Evolutionary conservation across 192 early-diverging fungal genomes (phyloP).

Genomic region (Umbelopsis isabellina): DNA sequence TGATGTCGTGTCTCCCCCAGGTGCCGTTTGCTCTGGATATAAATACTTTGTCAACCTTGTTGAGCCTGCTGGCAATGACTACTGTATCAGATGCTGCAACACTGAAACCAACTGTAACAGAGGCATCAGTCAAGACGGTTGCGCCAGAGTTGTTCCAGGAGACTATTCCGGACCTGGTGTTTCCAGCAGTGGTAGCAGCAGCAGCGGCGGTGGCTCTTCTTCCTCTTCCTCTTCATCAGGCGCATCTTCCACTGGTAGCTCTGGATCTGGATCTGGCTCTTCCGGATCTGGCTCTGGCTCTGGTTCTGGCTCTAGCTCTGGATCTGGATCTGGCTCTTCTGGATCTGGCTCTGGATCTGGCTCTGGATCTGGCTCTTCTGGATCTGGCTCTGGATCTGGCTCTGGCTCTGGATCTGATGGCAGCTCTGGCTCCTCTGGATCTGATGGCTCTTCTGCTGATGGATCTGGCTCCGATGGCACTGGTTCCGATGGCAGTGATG

Average conservation of each 20-base stretch:
- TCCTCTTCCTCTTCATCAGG: not conserved
- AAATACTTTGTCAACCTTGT: conserved; percentile 56
- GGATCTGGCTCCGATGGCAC: not conserved
- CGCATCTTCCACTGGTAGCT: not conserved
- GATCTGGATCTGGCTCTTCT: not conserved
- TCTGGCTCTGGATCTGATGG: conserved; percentile 1
- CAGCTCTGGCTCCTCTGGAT: not conserved
- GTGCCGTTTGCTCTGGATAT: conserved; percentile 48
- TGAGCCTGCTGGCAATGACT: conserved; percentile 50
- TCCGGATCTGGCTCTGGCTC: conserved; percentile 12
- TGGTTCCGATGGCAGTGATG: not conserved
- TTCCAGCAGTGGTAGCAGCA: conserved; percentile 1
- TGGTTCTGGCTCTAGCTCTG: not conserved
- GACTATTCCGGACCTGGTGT: conserved; percentile 44
- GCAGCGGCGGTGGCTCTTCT: not conserved
- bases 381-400: conserved; percentile 1
- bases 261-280: conserved; percentile 4
- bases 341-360: conserved; percentile 14
- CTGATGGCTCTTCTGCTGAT: not conserved
- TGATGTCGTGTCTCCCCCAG: conserved; percentile 47
- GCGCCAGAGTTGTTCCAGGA: conserved; percentile 46
- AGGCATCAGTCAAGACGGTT: conserved; percentile 48
- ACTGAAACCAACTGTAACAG: conserved; percentile 45
- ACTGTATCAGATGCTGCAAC: conserved; percentile 58
- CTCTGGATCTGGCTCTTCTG: conserved; percentile 14